A percentile compares a stretch with the other conserved stretches of the same genome.
Conservation (phyloP, 2,329 filamentous ascomycete species). For the Chaetomium sp. region DNA sequence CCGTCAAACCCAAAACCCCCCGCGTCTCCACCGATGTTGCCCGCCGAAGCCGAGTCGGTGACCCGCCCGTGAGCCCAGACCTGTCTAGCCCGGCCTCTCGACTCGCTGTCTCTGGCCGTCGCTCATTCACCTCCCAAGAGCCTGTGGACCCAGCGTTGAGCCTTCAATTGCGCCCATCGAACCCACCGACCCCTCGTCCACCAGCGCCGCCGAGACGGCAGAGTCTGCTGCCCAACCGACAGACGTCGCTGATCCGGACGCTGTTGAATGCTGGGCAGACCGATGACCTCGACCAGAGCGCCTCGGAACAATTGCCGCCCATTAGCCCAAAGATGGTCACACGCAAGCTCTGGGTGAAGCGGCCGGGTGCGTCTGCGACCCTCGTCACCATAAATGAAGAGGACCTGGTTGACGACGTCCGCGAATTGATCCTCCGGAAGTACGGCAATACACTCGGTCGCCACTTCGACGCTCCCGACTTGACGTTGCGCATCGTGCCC, state of each 20-base stretch:
- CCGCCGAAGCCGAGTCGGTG: slow-evolving; percentile 25
- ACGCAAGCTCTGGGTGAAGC: slow-evolving; percentile 93
- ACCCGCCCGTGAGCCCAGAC: slow-evolving; percentile 24
- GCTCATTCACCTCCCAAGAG: slow-evolving; percentile 13
- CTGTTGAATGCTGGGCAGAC: slow-evolving; percentile 52
- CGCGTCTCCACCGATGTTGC: slow-evolving; percentile 21
- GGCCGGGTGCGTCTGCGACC: slow-evolving; percentile 82
- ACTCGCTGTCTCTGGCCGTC: slow-evolving; percentile 3
- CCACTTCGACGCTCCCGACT: slow-evolving; percentile 87
- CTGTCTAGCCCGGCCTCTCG: slow-evolving; percentile 10
- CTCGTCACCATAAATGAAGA: slow-evolving; percentile 83
- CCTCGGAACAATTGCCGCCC: slow-evolving; percentile 35
- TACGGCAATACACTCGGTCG: slow-evolving; percentile 91
- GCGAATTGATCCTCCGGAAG: slow-evolving; percentile 88
- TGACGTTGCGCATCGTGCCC: slow-evolving; percentile 76
- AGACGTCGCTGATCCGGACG: slow-evolving; percentile 53
- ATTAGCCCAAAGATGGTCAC: slow-evolving; percentile 59
- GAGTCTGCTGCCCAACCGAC: slow-evolving; percentile 50
- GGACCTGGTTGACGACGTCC: slow-evolving; percentile 90
- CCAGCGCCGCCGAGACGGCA: slow-evolving; percentile 44
- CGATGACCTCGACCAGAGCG: slow-evolving; percentile 45
- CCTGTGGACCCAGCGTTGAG: slow-evolving; percentile 16
- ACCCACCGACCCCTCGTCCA: slow-evolving; percentile 36
- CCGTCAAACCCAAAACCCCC: slow-evolving; percentile 6
- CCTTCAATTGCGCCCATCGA: slow-evolving; percentile 32